Conservation (phyloP, 805 yeast genomes). For the Zygosaccharomyces bisporus region DNA sequence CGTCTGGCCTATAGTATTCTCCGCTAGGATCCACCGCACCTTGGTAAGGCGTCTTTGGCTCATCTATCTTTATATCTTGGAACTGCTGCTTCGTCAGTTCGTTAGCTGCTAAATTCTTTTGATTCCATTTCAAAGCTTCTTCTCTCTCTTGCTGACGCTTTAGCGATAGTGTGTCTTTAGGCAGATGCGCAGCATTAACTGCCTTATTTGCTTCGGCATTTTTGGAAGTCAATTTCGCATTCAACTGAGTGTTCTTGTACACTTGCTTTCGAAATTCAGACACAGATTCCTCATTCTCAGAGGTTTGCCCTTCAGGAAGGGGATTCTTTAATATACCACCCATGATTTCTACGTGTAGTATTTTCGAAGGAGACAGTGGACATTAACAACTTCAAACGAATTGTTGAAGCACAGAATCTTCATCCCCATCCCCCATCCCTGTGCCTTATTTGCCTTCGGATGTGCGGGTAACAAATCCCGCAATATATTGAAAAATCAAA, state of each 20-base stretch:
- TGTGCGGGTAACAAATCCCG: background rate
- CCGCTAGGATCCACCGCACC: conserved; percentile 82
- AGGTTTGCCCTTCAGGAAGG: conserved; percentile 27
- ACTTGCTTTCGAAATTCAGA: conserved; percentile 61
- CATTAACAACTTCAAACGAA: background rate
- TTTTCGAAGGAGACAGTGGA: background rate
- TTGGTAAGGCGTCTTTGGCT: conserved; percentile 93
- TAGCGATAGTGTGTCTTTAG: conserved; percentile 34
- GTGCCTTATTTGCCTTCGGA: background rate
- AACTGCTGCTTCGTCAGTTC: conserved; percentile 66
- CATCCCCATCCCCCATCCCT: background rate
- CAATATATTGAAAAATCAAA: too few relatives aligned
- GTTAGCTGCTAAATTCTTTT: conserved; percentile 60
- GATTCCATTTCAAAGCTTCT: conserved; percentile 78
- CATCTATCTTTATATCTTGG: conserved; percentile 59
- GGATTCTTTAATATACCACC: conserved; percentile 57
- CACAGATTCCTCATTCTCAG: conserved; percentile 33
- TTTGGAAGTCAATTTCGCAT: conserved; percentile 51
- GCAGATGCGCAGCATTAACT: conserved; percentile 15
- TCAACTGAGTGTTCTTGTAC: conserved; percentile 70
- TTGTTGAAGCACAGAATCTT: background rate
- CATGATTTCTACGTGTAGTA: conserved; percentile 18
- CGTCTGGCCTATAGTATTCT: conserved; percentile 71
- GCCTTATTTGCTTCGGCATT: conserved; percentile 18
- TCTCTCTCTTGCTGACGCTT: conserved; percentile 30